Conservation (phyloP, 2,329 filamentous ascomycete species). For the Hirsutella minnesotensis region DNA sequence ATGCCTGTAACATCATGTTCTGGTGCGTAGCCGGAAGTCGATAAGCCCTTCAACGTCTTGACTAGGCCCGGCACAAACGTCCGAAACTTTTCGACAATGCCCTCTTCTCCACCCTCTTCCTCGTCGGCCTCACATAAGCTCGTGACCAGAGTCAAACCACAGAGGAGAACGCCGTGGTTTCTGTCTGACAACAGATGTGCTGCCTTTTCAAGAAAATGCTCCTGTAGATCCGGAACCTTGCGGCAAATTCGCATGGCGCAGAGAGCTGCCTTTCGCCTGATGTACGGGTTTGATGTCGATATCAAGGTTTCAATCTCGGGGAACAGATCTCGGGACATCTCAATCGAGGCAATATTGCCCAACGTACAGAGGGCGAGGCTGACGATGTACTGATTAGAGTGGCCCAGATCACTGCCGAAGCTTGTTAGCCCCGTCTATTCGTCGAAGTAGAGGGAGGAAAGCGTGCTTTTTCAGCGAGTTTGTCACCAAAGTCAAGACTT, state of each 20-base stretch:
- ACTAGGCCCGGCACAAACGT: slow-evolving; percentile 76
- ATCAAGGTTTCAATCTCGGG: slow-evolving; percentile 88
- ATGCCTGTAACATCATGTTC: slow-evolving; percentile 98
- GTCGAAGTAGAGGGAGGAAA: background rate
- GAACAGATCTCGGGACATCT: slow-evolving; percentile 97
- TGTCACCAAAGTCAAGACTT: slow-evolving; percentile 91
- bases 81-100: slow-evolving; percentile 82
- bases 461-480: slow-evolving; percentile 93
- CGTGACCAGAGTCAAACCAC: slow-evolving; percentile 79
- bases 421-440: slow-evolving; percentile 2
- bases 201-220: slow-evolving; percentile 93
- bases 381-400: slow-evolving; percentile 97
- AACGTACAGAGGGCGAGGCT: slow-evolving; percentile 92
- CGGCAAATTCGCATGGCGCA: slow-evolving; percentile 98
- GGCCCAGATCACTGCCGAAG: slow-evolving; percentile 68
- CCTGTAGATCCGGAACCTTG: slow-evolving; percentile 93
- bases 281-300: slow-evolving; percentile 94
- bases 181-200: slow-evolving; percentile 78
- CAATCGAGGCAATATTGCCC: slow-evolving; percentile 92
- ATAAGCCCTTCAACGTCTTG: slow-evolving; percentile 81
- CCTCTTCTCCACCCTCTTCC: slow-evolving; percentile 79
- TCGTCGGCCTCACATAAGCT: slow-evolving; percentile 94
- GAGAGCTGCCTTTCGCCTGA: slow-evolving; percentile 90
- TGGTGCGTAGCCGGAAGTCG: slow-evolving; percentile 90
- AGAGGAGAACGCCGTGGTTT: slow-evolving; percentile 91